Evolutionary conservation across 805 yeast genomes (phyloP), one percentile per base, ranked within the genome.

Genomic region (Soucietia sequanensis): DNA sequence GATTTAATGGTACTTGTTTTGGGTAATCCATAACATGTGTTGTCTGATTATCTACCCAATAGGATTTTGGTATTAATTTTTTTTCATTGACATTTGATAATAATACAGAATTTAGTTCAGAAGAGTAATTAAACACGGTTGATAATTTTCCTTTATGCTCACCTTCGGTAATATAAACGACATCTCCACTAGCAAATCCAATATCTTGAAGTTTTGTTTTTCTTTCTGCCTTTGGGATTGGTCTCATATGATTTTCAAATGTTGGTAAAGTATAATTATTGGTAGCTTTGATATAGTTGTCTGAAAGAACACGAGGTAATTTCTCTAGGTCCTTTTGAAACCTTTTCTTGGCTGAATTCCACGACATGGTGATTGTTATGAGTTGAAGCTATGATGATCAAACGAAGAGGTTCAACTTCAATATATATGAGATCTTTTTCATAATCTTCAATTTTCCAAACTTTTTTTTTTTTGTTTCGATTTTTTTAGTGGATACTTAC

Each of bases 11-110:
- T 19, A 86, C 72, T 4, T 81, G 72, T 24, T 65, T 65, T 24
- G 95, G 95, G 50, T 76, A 75, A 23, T 81, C 81, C 16, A 82
- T 67, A 28, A 87, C 78, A 46, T 87, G 91, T 27, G 83, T 75
- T 15, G 69, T 70, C 54, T 84, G 93, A 23, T 82, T 81, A 28
- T 76, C 80, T 25, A 74, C 68, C 95, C 95, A 86, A 48, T 75
- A 72, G 33, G 70, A 68, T 47, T 78, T 80, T 18, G 96, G 95
- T 30, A 87, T 72, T 23, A 85, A 78, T 33, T 77, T 60, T 45
- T 73, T 72, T 10, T 78, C 73, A 25, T 81, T 82, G 16, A 89
- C 82, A 50, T 82, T 79, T 35, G 85, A 85, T 33, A 90, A 65
- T 34, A 75, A 68, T 29, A 78, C 75, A 4, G 83, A 75, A 55